phyloP scores from a whole-genome alignment of 2,329 filamentous ascomycete genomes.

The Penicillium occitanis region DNA sequence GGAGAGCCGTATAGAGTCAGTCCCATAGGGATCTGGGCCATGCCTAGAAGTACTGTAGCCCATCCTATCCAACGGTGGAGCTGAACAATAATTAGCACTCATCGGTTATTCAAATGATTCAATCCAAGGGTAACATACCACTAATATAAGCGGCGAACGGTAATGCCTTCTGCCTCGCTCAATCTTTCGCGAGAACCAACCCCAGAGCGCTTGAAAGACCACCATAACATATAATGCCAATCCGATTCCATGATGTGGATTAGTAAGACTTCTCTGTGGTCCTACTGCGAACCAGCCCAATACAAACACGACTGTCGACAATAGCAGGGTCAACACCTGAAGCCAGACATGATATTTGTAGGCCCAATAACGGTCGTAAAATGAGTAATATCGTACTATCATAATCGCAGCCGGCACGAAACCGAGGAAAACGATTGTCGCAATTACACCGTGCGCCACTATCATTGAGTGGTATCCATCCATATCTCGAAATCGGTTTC shows the following conservation, averaged over 20 bases:
- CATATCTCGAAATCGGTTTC: conserved; percentile 63
- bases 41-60: conserved; percentile 73
- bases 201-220: conserved; percentile 59
- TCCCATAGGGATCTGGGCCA: conserved; percentile 84
- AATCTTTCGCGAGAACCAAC: conserved; percentile 56
- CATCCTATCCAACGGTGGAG: conserved; percentile 89
- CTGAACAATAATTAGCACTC: conserved; percentile 39
- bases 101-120: neutral
- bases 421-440: conserved; percentile 60
- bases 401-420: conserved; percentile 61
- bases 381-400: conserved; percentile 60
- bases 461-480: conserved; percentile 59
- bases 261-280: conserved; percentile 59
- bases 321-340: conserved; percentile 59
- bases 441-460: conserved; percentile 60
- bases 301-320: conserved; percentile 62
- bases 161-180: conserved; percentile 54
- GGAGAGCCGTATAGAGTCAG: conserved; percentile 92
- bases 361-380: conserved; percentile 54
- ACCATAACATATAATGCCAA: conserved; percentile 63
- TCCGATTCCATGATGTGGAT: conserved; percentile 67
- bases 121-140: conserved; percentile 45
- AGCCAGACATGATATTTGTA: conserved; percentile 63
- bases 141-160: conserved; percentile 58
- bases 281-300: conserved; percentile 66